Conservation (phyloP, 345 rosid genomes). For the Pseudoturritis turrita region DNA sequence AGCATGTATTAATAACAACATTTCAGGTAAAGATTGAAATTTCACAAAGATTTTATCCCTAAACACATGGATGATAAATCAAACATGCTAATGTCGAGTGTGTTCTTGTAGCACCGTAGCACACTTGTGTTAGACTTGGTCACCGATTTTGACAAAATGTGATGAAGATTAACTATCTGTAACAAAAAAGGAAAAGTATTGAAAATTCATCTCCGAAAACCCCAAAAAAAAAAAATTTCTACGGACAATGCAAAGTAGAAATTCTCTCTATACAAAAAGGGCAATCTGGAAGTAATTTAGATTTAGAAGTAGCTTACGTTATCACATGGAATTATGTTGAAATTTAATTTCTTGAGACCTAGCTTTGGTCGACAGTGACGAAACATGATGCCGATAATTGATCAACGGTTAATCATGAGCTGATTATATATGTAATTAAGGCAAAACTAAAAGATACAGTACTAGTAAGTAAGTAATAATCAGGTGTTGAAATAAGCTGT, state of each 20-base stretch:
- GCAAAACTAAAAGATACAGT: neutral
- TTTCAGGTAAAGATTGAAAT: too few species aligned
- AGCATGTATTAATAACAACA: too few species aligned
- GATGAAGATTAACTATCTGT: constrained; percentile 93
- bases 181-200: neutral
- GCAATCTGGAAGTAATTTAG: too few species aligned
- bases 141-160: constrained; percentile 69
- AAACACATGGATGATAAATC: neutral
- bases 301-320: neutral
- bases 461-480: neutral
- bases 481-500: constrained; percentile 8
- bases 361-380: neutral
- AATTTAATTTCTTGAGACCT: neutral
- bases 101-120: constrained; percentile 91
- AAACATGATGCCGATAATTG: constrained; percentile 7
- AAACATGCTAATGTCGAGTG: constrained; percentile 95
- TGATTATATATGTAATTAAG: constrained; percentile 2
- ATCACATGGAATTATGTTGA: neutral
- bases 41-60: too few species aligned
- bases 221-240: neutral
- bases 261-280: neutral
- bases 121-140: constrained; percentile 64
- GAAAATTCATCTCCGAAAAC: neutral
- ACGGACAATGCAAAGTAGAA: constrained; percentile 22
- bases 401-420: constrained; percentile 16